Evolutionary conservation across 116 monocot species (phyloP).

Genomic region (Cymodocea nodosa): DNA sequence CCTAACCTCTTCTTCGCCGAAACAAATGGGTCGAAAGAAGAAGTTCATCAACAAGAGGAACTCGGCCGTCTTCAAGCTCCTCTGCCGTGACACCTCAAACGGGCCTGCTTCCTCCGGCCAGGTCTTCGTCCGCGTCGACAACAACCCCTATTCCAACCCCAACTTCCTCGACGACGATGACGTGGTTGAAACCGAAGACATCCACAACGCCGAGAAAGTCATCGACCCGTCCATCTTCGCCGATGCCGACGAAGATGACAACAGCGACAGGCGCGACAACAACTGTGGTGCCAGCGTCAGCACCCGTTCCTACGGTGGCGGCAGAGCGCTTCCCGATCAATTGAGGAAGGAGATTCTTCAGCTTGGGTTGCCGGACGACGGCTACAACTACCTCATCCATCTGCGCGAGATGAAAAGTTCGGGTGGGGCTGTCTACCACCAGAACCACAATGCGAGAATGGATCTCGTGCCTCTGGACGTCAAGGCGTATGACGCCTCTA

Average conservation of each 20-base stretch:
- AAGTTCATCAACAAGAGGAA: constrained; percentile 83
- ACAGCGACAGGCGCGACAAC: not conserved
- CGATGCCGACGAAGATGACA: constrained; percentile 29
- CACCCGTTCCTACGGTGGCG: not conserved
- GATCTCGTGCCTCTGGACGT: constrained; percentile 59
- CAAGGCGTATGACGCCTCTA: constrained; percentile 85
- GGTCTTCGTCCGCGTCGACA: constrained; percentile 80
- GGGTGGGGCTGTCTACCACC: constrained; percentile 46
- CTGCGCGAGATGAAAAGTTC: constrained; percentile 66
- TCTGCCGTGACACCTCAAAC: constrained; percentile 8
- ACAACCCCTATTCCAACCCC: constrained; percentile 36
- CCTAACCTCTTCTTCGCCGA: too few relatives aligned
- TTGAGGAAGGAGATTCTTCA: constrained; percentile 71
- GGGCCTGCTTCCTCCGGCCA: constrained; percentile 26
- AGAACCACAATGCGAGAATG: constrained; percentile 48
- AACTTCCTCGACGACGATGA: constrained; percentile 34
- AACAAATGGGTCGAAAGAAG: constrained; percentile 55
- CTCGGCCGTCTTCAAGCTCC: constrained; percentile 75
- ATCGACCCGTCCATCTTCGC: constrained; percentile 28
- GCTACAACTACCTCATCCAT: constrained; percentile 83
- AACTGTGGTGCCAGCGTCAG: constrained; percentile 10
- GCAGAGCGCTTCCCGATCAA: constrained; percentile 33
- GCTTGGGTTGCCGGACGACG: constrained; percentile 90
- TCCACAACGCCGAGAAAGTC: not conserved
- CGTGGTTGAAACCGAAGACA: constrained; percentile 13